Evolutionary conservation across 1,284 basidiomycete species (phyloP).

Genomic region (Leccinum subatratum): DNA sequence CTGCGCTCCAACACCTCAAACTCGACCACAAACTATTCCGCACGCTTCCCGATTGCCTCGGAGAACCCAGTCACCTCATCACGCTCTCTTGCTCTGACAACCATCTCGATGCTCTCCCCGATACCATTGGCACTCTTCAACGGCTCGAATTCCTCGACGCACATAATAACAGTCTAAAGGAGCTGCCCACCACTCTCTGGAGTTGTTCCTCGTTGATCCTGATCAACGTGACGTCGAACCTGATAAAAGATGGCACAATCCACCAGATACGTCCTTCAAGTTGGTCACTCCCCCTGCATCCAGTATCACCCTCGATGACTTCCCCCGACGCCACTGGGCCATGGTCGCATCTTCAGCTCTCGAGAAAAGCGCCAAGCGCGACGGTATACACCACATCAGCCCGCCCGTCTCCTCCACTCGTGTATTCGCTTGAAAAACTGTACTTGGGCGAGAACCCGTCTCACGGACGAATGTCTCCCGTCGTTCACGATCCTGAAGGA

Average conservation of each 20-base stretch:
- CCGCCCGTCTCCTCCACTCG: constrained; percentile 59
- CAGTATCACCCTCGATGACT: constrained; percentile 25
- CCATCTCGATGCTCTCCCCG: constrained; percentile 74
- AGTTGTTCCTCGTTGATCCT: constrained; percentile 69
- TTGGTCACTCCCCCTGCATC: constrained; percentile 13
- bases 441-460: constrained; percentile 86
- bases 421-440: constrained; percentile 69
- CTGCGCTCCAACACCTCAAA: constrained; percentile 67
- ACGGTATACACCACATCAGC: constrained; percentile 21
- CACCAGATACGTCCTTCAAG: constrained; percentile 35
- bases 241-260: constrained; percentile 82
- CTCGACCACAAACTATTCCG: constrained; percentile 88
- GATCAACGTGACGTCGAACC: constrained; percentile 89
- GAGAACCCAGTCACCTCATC: constrained; percentile 67
- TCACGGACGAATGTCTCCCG: constrained; percentile 80
- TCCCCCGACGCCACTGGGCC: constrained; percentile 10
- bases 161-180: constrained; percentile 87
- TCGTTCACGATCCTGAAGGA: constrained; percentile 72
- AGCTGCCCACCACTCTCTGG: constrained; percentile 81
- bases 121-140: constrained; percentile 72
- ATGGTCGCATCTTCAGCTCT: constrained; percentile 22
- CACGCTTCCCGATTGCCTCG: constrained; percentile 77
- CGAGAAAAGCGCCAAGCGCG: constrained; percentile 26
- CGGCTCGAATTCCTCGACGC: constrained; percentile 78
- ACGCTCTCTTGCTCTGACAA: constrained; percentile 88